phyloP scores from a whole-genome alignment of 2,329 filamentous ascomycete species.

The Fusarium virguliforme region DNA sequence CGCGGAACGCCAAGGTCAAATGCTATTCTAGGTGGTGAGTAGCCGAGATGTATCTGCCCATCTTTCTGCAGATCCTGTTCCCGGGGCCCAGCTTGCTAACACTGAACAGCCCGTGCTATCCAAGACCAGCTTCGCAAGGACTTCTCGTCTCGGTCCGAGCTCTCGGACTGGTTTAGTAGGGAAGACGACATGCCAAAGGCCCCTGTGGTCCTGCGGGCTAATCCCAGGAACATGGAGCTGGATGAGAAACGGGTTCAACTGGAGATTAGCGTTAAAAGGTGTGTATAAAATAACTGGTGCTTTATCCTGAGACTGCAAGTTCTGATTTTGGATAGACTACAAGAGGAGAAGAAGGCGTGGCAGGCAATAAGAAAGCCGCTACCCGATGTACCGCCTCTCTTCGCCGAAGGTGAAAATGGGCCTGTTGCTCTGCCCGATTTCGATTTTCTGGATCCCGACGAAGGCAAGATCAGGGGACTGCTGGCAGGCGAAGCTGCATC shows the following conservation, averaged over 20 bases:
- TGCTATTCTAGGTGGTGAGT: conserved; percentile 80
- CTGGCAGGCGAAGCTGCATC: conserved; percentile 66
- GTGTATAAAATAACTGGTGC: conserved; percentile 52
- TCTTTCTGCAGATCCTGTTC: conserved; percentile 7
- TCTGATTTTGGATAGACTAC: conserved; percentile 71
- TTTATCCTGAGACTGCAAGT: not conserved
- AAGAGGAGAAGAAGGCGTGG: conserved; percentile 87
- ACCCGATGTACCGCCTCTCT: conserved; percentile 69
- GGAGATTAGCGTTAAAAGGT: conserved; percentile 89
- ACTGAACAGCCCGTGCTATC: conserved; percentile 82
- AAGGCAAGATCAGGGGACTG: conserved; percentile 76
- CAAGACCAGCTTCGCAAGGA: conserved; percentile 94
- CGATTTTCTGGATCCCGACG: conserved; percentile 77
- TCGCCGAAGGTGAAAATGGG: conserved; percentile 56
- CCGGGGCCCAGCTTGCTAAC: conserved; percentile 57
- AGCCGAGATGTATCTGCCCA: not conserved
- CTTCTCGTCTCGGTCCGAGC: conserved; percentile 83
- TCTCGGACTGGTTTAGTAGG: conserved; percentile 92
- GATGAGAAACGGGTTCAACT: conserved; percentile 84
- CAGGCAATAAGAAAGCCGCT: conserved; percentile 80
- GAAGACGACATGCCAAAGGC: conserved; percentile 71
- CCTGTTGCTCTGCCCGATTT: conserved; percentile 64
- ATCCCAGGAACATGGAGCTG: conserved; percentile 91
- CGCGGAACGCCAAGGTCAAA: conserved; percentile 77
- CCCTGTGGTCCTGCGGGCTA: conserved; percentile 83